These are phyloP conservation scores for Quercus lobata DNA, from an alignment of 331 rosid genomes.

Conservation along the genomic window DNA sequence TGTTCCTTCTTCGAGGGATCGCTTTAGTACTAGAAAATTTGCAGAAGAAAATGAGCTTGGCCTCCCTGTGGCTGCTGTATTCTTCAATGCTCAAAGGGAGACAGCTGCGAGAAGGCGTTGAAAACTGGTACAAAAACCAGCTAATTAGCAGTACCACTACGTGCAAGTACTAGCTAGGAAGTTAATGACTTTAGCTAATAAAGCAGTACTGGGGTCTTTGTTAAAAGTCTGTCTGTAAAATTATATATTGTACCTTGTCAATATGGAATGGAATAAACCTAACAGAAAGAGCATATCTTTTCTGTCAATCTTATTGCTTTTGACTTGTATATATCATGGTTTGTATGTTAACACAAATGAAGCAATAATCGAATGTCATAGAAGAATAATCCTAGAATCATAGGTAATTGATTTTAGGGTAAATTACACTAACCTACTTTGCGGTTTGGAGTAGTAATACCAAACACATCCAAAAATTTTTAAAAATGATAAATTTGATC, in stretches of 20 bases:
- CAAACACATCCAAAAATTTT: too few species aligned
- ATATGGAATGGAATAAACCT: background rate
- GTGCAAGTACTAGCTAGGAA: background rate
- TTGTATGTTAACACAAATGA: background rate
- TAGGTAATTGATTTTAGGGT: too few species aligned
- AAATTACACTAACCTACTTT: too few species aligned
- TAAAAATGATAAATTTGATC: too few species aligned
- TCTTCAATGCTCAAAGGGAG: slow-evolving; percentile 82
- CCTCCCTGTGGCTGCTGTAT: slow-evolving; percentile 67
- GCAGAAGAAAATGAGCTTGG: slow-evolving; percentile 55
- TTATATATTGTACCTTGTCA: background rate
- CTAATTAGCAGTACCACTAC: background rate
- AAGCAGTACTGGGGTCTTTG: background rate
- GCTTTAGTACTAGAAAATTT: slow-evolving; percentile 44
- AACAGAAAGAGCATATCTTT: background rate
- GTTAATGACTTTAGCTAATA: slow-evolving; percentile 1
- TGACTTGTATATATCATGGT: background rate
- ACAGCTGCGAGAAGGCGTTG: slow-evolving; percentile 72
- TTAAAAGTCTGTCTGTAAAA: background rate
- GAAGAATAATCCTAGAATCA: too few species aligned
- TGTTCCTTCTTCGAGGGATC: slow-evolving; percentile 46
- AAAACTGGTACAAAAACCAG: background rate
- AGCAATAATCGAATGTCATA: too few species aligned
- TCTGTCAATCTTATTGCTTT: background rate
- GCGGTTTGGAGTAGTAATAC: too few species aligned